A percentile compares a stretch with the other conserved stretches of the same genome.
Conservation (phyloP, 1,284 basidiomycete genomes). For the Rhodotorula sp. region DNA sequence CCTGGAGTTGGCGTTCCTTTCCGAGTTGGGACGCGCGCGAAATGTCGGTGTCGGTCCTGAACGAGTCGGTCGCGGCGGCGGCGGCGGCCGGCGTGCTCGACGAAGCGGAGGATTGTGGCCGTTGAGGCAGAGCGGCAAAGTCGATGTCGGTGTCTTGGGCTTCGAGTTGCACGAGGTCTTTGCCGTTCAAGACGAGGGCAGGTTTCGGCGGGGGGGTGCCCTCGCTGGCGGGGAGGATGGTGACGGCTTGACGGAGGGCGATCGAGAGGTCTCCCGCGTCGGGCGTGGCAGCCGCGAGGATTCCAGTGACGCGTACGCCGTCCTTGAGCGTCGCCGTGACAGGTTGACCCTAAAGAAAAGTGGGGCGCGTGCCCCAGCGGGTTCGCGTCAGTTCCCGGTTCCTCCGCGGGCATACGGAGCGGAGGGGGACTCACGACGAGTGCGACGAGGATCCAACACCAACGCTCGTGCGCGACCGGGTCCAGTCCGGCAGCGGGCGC, state of each 20-base stretch:
- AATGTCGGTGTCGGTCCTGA: conserved; percentile 87
- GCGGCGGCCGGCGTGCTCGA: not conserved
- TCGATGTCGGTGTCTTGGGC: conserved; percentile 36
- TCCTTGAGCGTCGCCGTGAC: conserved; percentile 65
- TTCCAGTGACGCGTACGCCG: conserved; percentile 66
- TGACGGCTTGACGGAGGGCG: conserved; percentile 62
- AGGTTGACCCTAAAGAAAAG: conserved; percentile 35
- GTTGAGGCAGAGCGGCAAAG: not conserved
- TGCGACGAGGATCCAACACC: conserved; percentile 33
- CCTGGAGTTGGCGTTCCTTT: conserved; percentile 47
- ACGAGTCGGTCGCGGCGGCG: conserved; percentile 53
- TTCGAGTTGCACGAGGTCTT: conserved; percentile 39
- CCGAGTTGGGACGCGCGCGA: conserved; percentile 54
- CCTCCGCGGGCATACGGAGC: not conserved
- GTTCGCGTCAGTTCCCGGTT: not conserved
- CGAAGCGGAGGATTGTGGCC: not conserved
- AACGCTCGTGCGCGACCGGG: conserved; percentile 17
- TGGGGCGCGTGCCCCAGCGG: not conserved
- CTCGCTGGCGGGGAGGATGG: conserved; percentile 53
- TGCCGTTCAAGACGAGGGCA: conserved; percentile 37
- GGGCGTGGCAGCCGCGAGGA: conserved; percentile 59
- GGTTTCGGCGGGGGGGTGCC: conserved; percentile 53
- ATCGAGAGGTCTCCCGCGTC: conserved; percentile 64
- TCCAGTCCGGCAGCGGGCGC: too few species aligned
- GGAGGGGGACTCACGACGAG: conserved; percentile 31